A percentile compares a stretch with the other conserved stretches of the same genome.
These are phyloP conservation scores for Agrocybe praecox DNA, from an alignment of 768 basidiomycete genomes.

Conservation along the genomic window DNA sequence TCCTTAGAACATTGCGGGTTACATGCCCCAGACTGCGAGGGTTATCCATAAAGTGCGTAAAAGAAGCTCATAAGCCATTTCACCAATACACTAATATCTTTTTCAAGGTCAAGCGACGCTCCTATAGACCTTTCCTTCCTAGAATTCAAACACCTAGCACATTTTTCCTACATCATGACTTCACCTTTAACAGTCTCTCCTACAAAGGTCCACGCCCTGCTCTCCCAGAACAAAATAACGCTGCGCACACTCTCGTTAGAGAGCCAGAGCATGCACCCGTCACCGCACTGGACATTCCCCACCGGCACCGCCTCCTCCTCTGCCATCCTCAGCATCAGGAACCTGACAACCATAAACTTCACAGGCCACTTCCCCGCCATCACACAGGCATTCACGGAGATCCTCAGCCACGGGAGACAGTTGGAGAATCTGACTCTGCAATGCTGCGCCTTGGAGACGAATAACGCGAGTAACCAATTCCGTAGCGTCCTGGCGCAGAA, in stretches of 20 bases:
- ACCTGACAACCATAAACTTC: slow-evolving; percentile 67
- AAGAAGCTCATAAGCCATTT: background rate
- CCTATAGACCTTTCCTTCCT: slow-evolving; percentile 48
- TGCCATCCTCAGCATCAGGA: slow-evolving; percentile 49
- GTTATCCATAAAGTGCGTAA: slow-evolving; percentile 54
- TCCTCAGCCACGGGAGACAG: slow-evolving; percentile 63
- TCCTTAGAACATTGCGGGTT: slow-evolving; percentile 54
- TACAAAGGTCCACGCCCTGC: slow-evolving; percentile 43
- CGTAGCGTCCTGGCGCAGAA: slow-evolving; percentile 30
- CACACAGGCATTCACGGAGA: slow-evolving; percentile 55
- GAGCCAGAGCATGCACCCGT: slow-evolving; percentile 43
- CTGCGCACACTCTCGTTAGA: slow-evolving; percentile 58
- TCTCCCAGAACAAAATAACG: slow-evolving; percentile 52
- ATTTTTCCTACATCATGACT: slow-evolving; percentile 57
- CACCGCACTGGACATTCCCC: slow-evolving; percentile 59
- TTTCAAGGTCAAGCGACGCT: slow-evolving; percentile 42
- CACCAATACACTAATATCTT: background rate
- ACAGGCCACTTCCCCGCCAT: slow-evolving; percentile 55
- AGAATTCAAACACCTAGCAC: slow-evolving; percentile 55
- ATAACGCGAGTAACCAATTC: slow-evolving; percentile 51
- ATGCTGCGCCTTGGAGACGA: slow-evolving; percentile 54
- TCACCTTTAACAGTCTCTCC: slow-evolving; percentile 26
- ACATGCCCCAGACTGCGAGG: slow-evolving; percentile 54
- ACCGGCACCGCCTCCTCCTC: slow-evolving; percentile 26
- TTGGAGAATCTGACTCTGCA: slow-evolving; percentile 60